Percentiles rank a stretch among this genome's conserved stretches.
Evolutionary conservation across 2,329 filamentous ascomycete species (phyloP).

Genomic region (Calonectria pteridis): DNA sequence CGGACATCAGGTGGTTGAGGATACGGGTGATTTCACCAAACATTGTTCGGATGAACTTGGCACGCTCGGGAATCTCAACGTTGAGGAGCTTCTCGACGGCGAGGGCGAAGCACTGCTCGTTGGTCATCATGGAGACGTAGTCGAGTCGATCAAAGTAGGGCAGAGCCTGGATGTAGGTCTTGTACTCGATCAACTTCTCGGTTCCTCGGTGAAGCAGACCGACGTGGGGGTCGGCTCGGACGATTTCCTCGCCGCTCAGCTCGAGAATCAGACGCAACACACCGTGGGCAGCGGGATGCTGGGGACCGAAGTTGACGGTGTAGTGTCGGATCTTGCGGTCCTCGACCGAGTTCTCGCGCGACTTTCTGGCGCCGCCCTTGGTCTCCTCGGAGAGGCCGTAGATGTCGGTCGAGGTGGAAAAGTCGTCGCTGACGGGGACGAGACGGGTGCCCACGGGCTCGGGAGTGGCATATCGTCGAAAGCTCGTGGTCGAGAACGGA

Average conservation of each 20-base stretch:
- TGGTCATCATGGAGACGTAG: slow-evolving; percentile 99
- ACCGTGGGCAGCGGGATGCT: slow-evolving; percentile 98
- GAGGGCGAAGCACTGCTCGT: slow-evolving; percentile 96
- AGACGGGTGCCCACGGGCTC: slow-evolving; percentile 68
- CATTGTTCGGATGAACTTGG: slow-evolving; percentile 96
- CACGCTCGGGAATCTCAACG: slow-evolving; percentile 92
- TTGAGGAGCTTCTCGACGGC: slow-evolving; percentile 98
- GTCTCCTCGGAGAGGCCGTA: slow-evolving; percentile 60
- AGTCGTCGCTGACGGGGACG: slow-evolving; percentile 74
- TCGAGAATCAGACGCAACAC: slow-evolving; percentile 98
- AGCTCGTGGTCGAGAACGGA: slow-evolving; percentile 74
- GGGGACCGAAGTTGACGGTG: slow-evolving; percentile 98
- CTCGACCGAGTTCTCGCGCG: slow-evolving; percentile 61
- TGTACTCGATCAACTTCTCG: slow-evolving; percentile 99
- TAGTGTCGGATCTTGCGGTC: slow-evolving; percentile 96
- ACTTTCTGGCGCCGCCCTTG: slow-evolving; percentile 58
- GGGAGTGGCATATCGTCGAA: slow-evolving; percentile 73
- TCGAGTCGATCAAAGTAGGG: slow-evolving; percentile 99
- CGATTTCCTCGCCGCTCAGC: slow-evolving; percentile 96
- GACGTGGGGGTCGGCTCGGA: slow-evolving; percentile 96
- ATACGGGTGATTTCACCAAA: slow-evolving; percentile 96
- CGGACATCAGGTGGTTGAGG: slow-evolving; percentile 97
- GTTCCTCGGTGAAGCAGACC: slow-evolving; percentile 96
- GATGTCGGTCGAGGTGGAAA: slow-evolving; percentile 65
- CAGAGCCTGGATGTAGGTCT: slow-evolving; percentile 97